Percentiles rank a stretch among this genome's conserved stretches.
These are phyloP conservation scores for Hyphodiscus hymeniophilus DNA, from an alignment of 495 filamentous ascomycete genomes.

Conservation along the genomic window DNA sequence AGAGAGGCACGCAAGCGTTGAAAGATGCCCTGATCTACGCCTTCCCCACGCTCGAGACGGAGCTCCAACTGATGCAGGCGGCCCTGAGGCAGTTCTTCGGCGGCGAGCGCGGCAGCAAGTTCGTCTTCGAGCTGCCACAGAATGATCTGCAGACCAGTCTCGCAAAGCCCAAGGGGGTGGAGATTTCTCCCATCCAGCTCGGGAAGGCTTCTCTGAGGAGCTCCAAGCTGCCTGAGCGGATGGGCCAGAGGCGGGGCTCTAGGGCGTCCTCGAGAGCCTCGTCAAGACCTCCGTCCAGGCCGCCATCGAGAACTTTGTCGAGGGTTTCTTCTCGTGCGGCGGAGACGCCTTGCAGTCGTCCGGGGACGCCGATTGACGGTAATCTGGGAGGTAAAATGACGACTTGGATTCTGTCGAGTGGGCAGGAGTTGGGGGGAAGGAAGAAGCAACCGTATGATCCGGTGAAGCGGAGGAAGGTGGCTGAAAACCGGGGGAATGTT, in stretches of 20 bases:
- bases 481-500: slow-evolving; percentile 15
- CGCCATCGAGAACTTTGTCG: slow-evolving; percentile 1
- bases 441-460: slow-evolving; percentile 15
- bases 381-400: slow-evolving; percentile 5
- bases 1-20: slow-evolving; percentile 12
- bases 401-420: slow-evolving; percentile 11
- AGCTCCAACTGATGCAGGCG: slow-evolving; percentile 16
- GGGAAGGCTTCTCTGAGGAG: slow-evolving; percentile 4
- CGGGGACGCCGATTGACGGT: background rate
- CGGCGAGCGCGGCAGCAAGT: slow-evolving; percentile 9
- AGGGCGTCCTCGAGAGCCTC: background rate
- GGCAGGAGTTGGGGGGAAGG: slow-evolving; percentile 8
- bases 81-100: slow-evolving; percentile 14
- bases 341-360: background rate
- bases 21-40: slow-evolving; percentile 13
- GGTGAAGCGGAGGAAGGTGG: slow-evolving; percentile 13
- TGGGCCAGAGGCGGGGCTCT: background rate
- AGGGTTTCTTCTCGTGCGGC: slow-evolving; percentile 1
- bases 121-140: slow-evolving; percentile 13
- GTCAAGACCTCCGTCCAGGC: slow-evolving; percentile 3
- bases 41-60: slow-evolving; percentile 13
- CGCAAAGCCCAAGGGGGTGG: slow-evolving; percentile 7
- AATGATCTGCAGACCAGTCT: slow-evolving; percentile 12
- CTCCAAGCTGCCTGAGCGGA: slow-evolving; percentile 1
- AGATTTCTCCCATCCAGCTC: background rate